A percentile compares a stretch with the other conserved stretches of the same genome.
These are phyloP conservation scores for Malus hybrid DNA, from an alignment of 331 rosid genomes.

Conservation along the genomic window DNA sequence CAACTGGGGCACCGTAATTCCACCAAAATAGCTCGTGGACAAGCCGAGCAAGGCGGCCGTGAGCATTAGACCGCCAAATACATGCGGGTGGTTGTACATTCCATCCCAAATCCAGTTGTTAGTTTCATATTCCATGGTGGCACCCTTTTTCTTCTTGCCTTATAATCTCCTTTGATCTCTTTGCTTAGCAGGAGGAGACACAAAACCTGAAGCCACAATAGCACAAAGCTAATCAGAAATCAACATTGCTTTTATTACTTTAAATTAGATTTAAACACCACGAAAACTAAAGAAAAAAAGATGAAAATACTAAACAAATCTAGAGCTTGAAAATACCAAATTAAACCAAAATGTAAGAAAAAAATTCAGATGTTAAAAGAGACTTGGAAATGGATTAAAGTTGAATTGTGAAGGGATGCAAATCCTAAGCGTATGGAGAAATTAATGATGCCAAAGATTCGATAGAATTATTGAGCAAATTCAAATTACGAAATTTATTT, in stretches of 20 bases:
- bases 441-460: background rate
- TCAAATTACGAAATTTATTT: background rate
- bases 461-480: background rate
- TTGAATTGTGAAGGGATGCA: background rate
- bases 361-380: background rate
- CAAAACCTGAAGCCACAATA: slow-evolving; percentile 42
- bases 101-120: slow-evolving; percentile 94
- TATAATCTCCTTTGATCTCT: slow-evolving; percentile 4
- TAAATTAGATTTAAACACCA: background rate
- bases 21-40: slow-evolving; percentile 82
- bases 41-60: slow-evolving; percentile 94
- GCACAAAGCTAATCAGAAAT: slow-evolving; percentile 17
- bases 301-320: background rate
- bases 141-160: slow-evolving; percentile 3
- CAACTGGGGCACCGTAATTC: slow-evolving; percentile 66
- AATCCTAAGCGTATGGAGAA: background rate
- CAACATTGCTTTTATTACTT: background rate
- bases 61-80: slow-evolving; percentile 93
- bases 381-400: background rate
- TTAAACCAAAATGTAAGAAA: background rate
- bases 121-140: slow-evolving; percentile 68
- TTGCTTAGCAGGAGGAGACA: slow-evolving; percentile 55
- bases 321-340: background rate
- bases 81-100: slow-evolving; percentile 61
- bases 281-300: background rate